Evolutionary conservation across 192 early-diverging fungal species (phyloP), one percentile per base, ranked within the genome.

Genomic region (Rhizophagus prolifer): DNA sequence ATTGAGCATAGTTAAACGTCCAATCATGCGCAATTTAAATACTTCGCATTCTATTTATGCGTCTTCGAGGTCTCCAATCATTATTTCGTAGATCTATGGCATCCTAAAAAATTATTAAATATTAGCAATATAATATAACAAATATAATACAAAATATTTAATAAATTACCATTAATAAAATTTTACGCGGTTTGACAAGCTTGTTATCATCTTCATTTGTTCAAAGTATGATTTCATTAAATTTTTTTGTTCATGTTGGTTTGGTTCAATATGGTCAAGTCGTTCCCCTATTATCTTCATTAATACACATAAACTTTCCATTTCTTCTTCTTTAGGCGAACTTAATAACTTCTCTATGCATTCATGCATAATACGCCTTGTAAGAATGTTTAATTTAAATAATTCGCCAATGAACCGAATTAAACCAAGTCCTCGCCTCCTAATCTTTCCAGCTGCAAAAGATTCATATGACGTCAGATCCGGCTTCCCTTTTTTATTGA

Each of bases 381-480:
- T 93, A 79, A 99, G 87, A 85, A 99, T 93, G 46, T 86, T 82
- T 59, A 92, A 81, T 82, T 94, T 92, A 90, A 95, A 99, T 61
- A 98, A 88, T 83, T 98, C 95, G 77, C 98, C 95, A 74, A 99
- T 96, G 79, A 98, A 97, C 58, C 87, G 82, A 16, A 96, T 92
- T 81, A 98, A 90, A 72, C 96, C 96, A 65, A 99, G 91, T 34
- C 93, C 93, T 30, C 93, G 91, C 69, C 96, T 92, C 90, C 98
- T 98, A 65, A 94, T 89, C 88, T 97, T 98, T 70, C 81, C 86
- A 4, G 94, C 88, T 69, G 91, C 85, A 82, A 94, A 96, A 82
- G 93, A 94, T 80, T 92, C 91, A 54, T 90, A 2, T 34, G 31
- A 34, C 9, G 7, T 8, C 9, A 9, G 38, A 41, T 41, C 31